Evolutionary conservation across 345 rosid genomes (phyloP), one percentile per base, ranked within the genome.

Genomic region (Isatis tinctoria): DNA sequence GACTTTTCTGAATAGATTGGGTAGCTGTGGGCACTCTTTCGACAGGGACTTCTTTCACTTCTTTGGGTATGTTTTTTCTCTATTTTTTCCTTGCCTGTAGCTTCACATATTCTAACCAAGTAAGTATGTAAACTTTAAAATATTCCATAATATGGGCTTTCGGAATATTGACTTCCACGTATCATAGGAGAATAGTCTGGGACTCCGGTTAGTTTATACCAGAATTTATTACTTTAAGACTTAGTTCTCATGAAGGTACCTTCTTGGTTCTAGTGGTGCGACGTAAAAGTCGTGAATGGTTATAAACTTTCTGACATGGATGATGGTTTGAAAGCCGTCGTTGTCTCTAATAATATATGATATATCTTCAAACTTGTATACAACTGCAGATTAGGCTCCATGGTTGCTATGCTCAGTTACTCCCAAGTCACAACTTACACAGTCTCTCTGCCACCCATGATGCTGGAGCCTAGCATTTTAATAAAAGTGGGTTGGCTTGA

Each of bases 391-490:
- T 74, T 84, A 48, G 99, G 99, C 17, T 85, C 92, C 57, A 79
- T 90, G 88, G 94, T 87, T 64, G 96, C 98, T 24, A 83, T 92
- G 89, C 90, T 95, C 79, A 86, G 83, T 67, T 90, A 88, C 87
- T 88, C 97, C 78, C 83, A 81, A 16, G 92, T 92, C 65, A 73
- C 85, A 27, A 84, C 92, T 57, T 90, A 84, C 75, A 79, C 83
- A 10, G 82, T 95, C 66, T 88, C 87, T 66, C 47, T 92, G 82
- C 99, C 98, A 11, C 90, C 88, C 45, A 84, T 67, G 78, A 87
- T 68, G 81, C 78, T 90, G 78, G 94, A 87, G 75, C 83, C 88
- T 48, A 74, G 78, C 86, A 72, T 74, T 80, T 67, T 88, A 41
- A 76, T 85, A 59, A 84, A 68, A 81, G 67, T 76, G 17, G 88